These are phyloP conservation scores for Tothia fuscella DNA, from an alignment of 2,329 filamentous ascomycete species.

Conservation along the genomic window DNA sequence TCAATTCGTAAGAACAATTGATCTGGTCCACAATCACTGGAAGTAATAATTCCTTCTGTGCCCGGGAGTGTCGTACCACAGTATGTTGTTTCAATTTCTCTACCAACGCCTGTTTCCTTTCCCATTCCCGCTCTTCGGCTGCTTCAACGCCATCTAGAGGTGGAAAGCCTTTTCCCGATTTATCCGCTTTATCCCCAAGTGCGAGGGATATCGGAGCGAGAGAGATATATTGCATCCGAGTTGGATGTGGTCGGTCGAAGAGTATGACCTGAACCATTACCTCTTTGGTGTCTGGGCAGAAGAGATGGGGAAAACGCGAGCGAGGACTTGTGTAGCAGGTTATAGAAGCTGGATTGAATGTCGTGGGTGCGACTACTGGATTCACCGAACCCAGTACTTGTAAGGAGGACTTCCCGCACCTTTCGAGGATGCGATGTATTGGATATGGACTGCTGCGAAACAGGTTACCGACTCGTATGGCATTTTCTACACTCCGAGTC, in stretches of 20 bases:
- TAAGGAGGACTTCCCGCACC: slow-evolving; percentile 73
- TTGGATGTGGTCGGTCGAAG: slow-evolving; percentile 76
- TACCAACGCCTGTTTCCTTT: slow-evolving; percentile 54
- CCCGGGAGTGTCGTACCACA: slow-evolving; percentile 62
- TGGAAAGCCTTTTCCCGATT: slow-evolving; percentile 25
- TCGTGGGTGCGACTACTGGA: slow-evolving; percentile 29
- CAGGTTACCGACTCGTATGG: slow-evolving; percentile 70
- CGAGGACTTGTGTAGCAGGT: slow-evolving; percentile 43
- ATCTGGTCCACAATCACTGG: slow-evolving; percentile 80
- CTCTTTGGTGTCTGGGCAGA: slow-evolving; percentile 50
- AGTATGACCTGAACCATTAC: slow-evolving; percentile 76
- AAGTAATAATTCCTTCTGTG: slow-evolving; percentile 71
- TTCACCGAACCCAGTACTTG: slow-evolving; percentile 82
- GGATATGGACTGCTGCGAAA: slow-evolving; percentile 74
- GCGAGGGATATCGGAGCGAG: slow-evolving; percentile 79
- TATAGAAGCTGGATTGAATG: slow-evolving; percentile 58
- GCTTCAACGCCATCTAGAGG: slow-evolving; percentile 50
- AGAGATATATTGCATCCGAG: slow-evolving; percentile 92
- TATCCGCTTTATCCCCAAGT: slow-evolving; percentile 56
- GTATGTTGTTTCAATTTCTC: slow-evolving; percentile 84
- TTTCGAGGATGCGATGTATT: slow-evolving; percentile 64
- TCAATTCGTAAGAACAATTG: slow-evolving; percentile 89
- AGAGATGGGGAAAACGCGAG: slow-evolving; percentile 55
- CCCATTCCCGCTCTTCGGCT: slow-evolving; percentile 56
- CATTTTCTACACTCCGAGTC: slow-evolving; percentile 74